These are phyloP conservation scores for Gynochthodes officinalis DNA, from an alignment of 257 asterid genomes.

Conservation along the genomic window DNA sequence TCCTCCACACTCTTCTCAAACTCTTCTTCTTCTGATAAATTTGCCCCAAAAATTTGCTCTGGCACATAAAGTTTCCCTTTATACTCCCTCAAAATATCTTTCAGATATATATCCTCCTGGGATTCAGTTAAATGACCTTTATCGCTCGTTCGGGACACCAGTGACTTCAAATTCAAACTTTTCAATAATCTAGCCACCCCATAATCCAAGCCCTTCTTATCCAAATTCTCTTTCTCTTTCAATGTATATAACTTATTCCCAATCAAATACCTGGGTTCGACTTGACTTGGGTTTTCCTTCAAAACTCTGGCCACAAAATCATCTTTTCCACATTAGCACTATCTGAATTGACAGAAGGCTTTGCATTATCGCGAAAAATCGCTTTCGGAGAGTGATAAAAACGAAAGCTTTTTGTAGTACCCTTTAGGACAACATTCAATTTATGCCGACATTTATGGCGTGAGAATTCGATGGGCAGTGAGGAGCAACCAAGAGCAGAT, in stretches of 20 bases:
- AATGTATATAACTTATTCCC: slow-evolving; percentile 69
- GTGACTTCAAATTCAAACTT: slow-evolving; percentile 58
- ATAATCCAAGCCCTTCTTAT: slow-evolving; percentile 38
- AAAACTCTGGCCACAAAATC: slow-evolving; percentile 87
- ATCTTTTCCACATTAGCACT: slow-evolving; percentile 35
- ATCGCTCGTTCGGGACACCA: slow-evolving; percentile 27
- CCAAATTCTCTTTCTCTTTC: slow-evolving; percentile 69
- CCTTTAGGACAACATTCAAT: slow-evolving; percentile 19
- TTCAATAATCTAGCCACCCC: slow-evolving; percentile 43
- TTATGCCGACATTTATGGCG: slow-evolving; percentile 20
- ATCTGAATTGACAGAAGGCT: slow-evolving; percentile 30
- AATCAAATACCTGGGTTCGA: slow-evolving; percentile 74
- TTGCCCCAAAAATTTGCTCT: slow-evolving; percentile 71
- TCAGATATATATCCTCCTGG: slow-evolving; percentile 70
- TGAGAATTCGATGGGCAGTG: slow-evolving; percentile 32
- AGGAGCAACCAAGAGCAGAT: slow-evolving; percentile 10
- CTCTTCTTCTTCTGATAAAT: slow-evolving; percentile 80
- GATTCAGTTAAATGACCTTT: slow-evolving; percentile 33
- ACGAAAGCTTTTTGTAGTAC: slow-evolving; percentile 27
- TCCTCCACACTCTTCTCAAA: slow-evolving; percentile 68
- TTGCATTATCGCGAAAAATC: slow-evolving; percentile 39
- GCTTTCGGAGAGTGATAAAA: slow-evolving; percentile 30
- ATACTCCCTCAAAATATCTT: slow-evolving; percentile 86
- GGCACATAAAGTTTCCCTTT: slow-evolving; percentile 95
- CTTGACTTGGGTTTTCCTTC: slow-evolving; percentile 89